Percentiles rank a stretch among this genome's conserved stretches.
Conservation (phyloP, 768 basidiomycete species). For the Podaxis carcinomalis region DNA sequence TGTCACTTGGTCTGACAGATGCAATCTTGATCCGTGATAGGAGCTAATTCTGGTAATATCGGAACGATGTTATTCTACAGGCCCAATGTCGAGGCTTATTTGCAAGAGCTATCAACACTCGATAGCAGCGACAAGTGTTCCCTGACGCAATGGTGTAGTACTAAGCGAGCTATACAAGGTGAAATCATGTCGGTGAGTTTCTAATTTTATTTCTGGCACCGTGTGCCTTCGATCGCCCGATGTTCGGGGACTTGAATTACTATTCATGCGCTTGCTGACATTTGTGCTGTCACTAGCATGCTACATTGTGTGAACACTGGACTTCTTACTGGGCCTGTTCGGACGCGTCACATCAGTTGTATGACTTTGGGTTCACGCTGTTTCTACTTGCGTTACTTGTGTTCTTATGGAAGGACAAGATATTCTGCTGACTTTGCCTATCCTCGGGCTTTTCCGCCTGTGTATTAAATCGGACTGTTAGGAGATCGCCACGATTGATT, state of each 20-base stretch:
- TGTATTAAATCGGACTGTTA: not conserved
- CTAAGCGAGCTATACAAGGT: conserved; percentile 23
- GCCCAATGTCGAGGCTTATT: conserved; percentile 14
- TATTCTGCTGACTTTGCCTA: conserved; percentile 11
- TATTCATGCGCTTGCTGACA: not conserved
- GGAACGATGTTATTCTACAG: conserved; percentile 11
- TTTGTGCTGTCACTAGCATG: conserved; percentile 21
- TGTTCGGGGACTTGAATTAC: not conserved
- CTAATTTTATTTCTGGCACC: conserved; percentile 3
- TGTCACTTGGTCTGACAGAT: not conserved
- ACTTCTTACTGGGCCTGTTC: conserved; percentile 20
- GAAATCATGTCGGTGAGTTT: conserved; percentile 22
- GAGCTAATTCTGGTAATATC: conserved; percentile 9
- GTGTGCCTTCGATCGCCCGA: not conserved
- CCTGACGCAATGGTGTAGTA: conserved; percentile 23
- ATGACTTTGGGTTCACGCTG: conserved; percentile 22
- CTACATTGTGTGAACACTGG: conserved; percentile 32
- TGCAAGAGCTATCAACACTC: conserved; percentile 22
- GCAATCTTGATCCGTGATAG: conserved; percentile 13
- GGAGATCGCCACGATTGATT: not conserved
- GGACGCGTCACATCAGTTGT: conserved; percentile 11
- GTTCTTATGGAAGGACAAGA: conserved; percentile 27
- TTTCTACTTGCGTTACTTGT: conserved; percentile 22
- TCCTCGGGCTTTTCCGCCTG: not conserved
- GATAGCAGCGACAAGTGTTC: conserved; percentile 14